Base-by-base conservation (phyloP, 2,329 filamentous ascomycete genomes). In the Talaromyces pinophilus region DNA sequence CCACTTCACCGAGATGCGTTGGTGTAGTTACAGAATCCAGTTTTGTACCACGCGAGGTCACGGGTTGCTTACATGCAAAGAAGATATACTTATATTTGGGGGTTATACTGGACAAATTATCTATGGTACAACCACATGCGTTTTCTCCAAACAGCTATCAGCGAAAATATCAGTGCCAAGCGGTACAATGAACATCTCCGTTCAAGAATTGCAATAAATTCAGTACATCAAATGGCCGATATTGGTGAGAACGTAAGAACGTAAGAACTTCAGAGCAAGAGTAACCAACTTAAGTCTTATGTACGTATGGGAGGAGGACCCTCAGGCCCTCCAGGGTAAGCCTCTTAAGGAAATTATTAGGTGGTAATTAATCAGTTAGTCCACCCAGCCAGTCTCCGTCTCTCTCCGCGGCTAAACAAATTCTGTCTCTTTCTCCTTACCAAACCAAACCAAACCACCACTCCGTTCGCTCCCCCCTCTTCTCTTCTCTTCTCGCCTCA, bases 331-430 rank as follows among this genome's bases (percentile, higher is more conserved):
- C 25, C 25, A 25, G 25, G 25, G 25, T 25, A 25, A 25, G 25
- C 25, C 30, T 17, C 22, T n/a, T n/a, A 60, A 22, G 57, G 57
- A 30, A 60, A 60, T 25, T 38, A 22, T 28, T 22, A 42, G 40
- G 54, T 42, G 40, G 40, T 60, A 60, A 60, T 60, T 60, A 60
- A 60, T 46, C 33, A 44, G 52, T 38, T 33, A 35, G 30, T 35
- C n/a, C 25, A 55, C 52, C 22, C 52, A 55, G 33, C 19, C 19
- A 38, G 38, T 52, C 66, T 62, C 62, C 55, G 50, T 62, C 50
- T 55, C 66, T 64, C 63, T 65, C 66, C 63, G 57, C 62, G 55
- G 63, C 63, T 60, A 65, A 65, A 50, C 55, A 60, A 50, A 33
- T 60, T 62, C 66, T 62, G 62, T 62, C 48, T 55, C 54, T n/a